Percentiles rank a stretch among this genome's conserved stretches.
phyloP scores from a whole-genome alignment of 257 asterid species.

The Gentiana straminea region DNA sequence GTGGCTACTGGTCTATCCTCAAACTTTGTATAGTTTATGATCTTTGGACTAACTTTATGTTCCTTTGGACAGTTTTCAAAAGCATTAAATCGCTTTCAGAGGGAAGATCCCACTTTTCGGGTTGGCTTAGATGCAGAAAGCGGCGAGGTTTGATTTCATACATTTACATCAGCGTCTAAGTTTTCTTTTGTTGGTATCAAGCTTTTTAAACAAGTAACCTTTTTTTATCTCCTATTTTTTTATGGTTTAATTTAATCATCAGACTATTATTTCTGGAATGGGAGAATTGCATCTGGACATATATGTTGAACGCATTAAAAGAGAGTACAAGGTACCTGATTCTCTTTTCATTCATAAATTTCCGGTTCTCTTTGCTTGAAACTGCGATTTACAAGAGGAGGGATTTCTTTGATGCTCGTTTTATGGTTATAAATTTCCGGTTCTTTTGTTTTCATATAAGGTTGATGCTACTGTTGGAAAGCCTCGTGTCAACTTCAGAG shows the following conservation, averaged over 20 bases:
- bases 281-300: conserved; percentile 97
- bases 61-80: conserved; percentile 74
- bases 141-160: conserved; percentile 53
- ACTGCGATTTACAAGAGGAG: not conserved
- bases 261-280: conserved; percentile 99
- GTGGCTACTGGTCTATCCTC: conserved; percentile 17
- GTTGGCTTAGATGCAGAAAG: conserved; percentile 96
- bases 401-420: not conserved
- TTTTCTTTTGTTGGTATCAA: not conserved
- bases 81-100: conserved; percentile 96
- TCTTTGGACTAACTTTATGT: conserved; percentile 1
- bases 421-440: not conserved
- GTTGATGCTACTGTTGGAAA: conserved; percentile 95
- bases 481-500: conserved; percentile 99
- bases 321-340: conserved; percentile 80
- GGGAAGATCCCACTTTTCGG: conserved; percentile 97
- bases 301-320: conserved; percentile 93
- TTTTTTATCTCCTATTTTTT: too few relatives aligned
- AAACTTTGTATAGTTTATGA: conserved; percentile 7
- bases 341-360: not conserved
- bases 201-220: too few relatives aligned
- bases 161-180: conserved; percentile 2
- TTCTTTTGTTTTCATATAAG: conserved; percentile 30
- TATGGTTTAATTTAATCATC: conserved; percentile 16
- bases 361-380: not conserved